Evolutionary conservation across 2,329 filamentous ascomycete species (phyloP), one percentile per base, ranked within the genome.

Genomic region (Ceratocystis albifundus): DNA sequence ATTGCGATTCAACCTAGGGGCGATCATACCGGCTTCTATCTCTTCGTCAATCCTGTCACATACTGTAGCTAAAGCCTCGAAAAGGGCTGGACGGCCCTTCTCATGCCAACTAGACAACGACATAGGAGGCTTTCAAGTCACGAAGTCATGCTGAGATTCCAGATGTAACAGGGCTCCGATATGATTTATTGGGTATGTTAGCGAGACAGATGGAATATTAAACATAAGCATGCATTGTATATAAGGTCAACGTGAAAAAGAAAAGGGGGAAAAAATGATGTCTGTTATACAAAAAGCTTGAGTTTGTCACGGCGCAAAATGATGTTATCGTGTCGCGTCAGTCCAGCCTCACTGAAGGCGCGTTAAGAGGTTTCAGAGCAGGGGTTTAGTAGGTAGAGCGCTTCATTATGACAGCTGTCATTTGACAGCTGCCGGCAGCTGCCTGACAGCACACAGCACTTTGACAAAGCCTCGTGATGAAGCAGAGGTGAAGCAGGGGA

Each of bases 41-140:
- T 76, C 73, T n/a, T 71, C 71, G 55, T 77, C 76, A 61, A 80
- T 75, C 28, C 74, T 70, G 67, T 76, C 72, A 67, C 77, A 79
- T 7, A 75, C 75, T 41, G 72, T 70, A n/a, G 71, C 71, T 6
- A 80, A 70, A 41, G 77, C 77, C 68, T 76, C 73, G 20, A 77
- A 71, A 15, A 80, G 70, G 30, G 75, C 73, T 61, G 75, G 72
- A 8, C 77, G 75, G 30, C 77, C 77, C 45, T 70, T 72, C 48
- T 71, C 69, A 57, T 78, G 74, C 76, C 76, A 78, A 67, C 71
- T 74, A 46, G 76, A 71, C 77, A 79, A 50, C 67, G 62, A 65
- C 61, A 65, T 66, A 22, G 64, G 25, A 46, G 36, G 25, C 22
- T 36, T 10, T 61, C 22, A 59, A 25, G 53, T 62, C 50, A 66